Base-by-base conservation (phyloP, 805 yeast species). In the Hanseniaspora guilliermondii region DNA sequence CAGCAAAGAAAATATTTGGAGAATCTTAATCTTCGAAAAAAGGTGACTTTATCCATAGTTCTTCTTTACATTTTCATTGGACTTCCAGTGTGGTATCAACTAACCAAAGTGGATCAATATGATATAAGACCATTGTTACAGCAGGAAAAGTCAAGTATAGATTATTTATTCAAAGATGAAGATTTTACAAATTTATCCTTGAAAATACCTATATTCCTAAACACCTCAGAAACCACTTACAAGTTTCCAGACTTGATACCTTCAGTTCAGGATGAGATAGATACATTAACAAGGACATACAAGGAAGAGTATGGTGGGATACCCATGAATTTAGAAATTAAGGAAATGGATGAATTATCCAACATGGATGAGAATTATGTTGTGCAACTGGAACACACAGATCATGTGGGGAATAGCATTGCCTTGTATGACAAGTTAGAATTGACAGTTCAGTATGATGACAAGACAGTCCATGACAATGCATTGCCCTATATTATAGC, bases 191-290 rank as follows among this genome's bases (percentile, higher is more conserved):
- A 77, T 60, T 57, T 78, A 2, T 65, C 65, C 24, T 53, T 78
- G 41, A 66, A 61, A 2, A 68, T 77, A 6, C 79, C 78, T 0
- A 68, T 77, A 3, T 71, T 67, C 47, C 59, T 73, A 22, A 65
- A 66, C n/a, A 60, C 66, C 2, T 30, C 48, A 25, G 62, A 63
- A 1, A 72, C 73, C 11, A 77, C 76, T 1, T 73, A 79, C 58
- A 65, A 68, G 17, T 80, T 82, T 59, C 89, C 91, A 0, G 95
- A 87, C 64, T 62, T 87, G 19, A 76, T 74, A 1, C 72, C 72
- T 42, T 87, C 84, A 0, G 62, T 76, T 1, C 75, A 76, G 56
- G 60, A 71, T 12, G 77, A 78, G 59, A 61, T 77, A 1, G 70
- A 75, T 56, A 67, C 69, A 16, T 66, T 75, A 45, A 56, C 80